A percentile compares a stretch with the other conserved stretches of the same genome.
Conservation (phyloP, 1,284 basidiomycete genomes). For the Microbotryomycetes sp. region DNA sequence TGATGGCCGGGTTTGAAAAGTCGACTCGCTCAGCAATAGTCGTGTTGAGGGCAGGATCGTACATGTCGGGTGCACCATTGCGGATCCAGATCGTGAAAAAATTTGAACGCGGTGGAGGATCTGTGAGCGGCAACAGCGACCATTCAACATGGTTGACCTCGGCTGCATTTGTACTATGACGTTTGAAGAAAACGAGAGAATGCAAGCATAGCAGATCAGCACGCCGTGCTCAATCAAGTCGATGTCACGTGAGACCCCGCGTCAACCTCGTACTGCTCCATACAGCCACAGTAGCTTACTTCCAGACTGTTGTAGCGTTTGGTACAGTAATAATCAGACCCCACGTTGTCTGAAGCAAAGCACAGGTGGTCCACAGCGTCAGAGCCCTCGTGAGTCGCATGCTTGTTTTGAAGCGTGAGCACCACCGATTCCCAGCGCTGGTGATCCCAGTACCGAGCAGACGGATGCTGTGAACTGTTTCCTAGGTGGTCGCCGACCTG, state of each 20-base stretch:
- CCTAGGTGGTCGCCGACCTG: too few relatives aligned
- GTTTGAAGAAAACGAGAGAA: background rate
- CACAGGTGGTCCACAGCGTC: too few relatives aligned
- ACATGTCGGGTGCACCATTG: slow-evolving; percentile 47
- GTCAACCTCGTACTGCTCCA: background rate
- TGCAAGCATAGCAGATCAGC: background rate
- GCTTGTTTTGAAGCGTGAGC: too few relatives aligned
- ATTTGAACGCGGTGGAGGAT: background rate
- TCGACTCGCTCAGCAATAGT: slow-evolving; percentile 4
- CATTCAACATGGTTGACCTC: background rate
- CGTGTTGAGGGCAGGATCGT: slow-evolving; percentile 15
- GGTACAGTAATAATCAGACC: background rate
- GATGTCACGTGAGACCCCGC: background rate
- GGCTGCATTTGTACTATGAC: background rate
- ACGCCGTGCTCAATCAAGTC: too few relatives aligned
- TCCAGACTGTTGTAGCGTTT: slow-evolving; percentile 8
- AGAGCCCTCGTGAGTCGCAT: too few relatives aligned
- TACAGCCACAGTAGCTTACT: background rate
- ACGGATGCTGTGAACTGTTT: too few relatives aligned
- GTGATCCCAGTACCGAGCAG: too few relatives aligned
- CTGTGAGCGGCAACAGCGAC: background rate
- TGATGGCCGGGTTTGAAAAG: background rate
- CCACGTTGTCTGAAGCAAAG: too few relatives aligned
- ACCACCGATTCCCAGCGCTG: too few relatives aligned
- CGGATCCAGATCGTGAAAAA: slow-evolving; percentile 24